Base-by-base conservation (phyloP, 495 filamentous ascomycete species). In the Talaromyces adpressus region DNA sequence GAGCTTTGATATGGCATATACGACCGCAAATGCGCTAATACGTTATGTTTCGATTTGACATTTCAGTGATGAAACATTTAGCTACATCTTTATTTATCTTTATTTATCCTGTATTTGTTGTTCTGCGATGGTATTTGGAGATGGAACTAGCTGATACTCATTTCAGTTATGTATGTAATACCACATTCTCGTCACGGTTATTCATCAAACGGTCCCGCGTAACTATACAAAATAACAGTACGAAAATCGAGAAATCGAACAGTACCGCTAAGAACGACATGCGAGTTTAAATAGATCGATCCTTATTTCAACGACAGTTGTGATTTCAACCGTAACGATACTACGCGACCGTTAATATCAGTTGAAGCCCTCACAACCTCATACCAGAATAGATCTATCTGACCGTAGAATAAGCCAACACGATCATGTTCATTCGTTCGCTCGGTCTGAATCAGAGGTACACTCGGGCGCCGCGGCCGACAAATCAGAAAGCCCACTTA, bases 31-130 rank as follows among this genome's bases (percentile, higher is more conserved):
- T 18, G 57, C 27, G n/a, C 34, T 32, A 59, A 41, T 39, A 29
- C 16, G 6, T 59, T 39, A 22, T 59, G 57, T 59, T 49, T 20
- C 45, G n/a, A 49, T 49, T 49, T 12, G 18, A 49, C 45, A 49
- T 49, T 49, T 49, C 45, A 49, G 7, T 12, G 16, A 45, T 49
- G 45, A 49, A 49, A 18, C n/a, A 20, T 49, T 8, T 49, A 49
- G 45, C n/a, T 18, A 12, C 8, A 20, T 18, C 45, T 56, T 56
- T 61, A 61, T 49, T 61, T 61, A 62, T 32, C 14, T 62, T 32
- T 52, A 49, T 62, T 32, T 62, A 52, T 62, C 12, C 45, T 51
- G 60, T 53, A 62, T 62, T 62, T 62, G 25, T 27, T 62, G 60
- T 53, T 49, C 41, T 25, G 36, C 59, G 16, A 49, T 61, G 36